phyloP scores from a whole-genome alignment of 2,329 filamentous ascomycete species.

The Nemania bipapillata region DNA sequence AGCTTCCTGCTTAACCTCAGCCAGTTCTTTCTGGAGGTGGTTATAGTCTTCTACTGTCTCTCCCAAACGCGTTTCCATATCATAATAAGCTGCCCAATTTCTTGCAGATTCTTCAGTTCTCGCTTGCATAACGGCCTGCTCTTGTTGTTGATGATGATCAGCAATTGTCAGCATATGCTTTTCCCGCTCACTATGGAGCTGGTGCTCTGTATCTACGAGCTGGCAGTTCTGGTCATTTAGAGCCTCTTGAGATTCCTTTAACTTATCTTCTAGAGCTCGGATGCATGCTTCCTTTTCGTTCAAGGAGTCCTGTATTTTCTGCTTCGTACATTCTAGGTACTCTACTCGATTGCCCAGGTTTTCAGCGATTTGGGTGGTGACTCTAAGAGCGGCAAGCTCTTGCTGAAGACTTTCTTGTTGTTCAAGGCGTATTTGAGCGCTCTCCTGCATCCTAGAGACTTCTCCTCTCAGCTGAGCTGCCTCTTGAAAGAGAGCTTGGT shows the following conservation, averaged over 20 bases:
- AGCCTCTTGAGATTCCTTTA: slow-evolving; percentile 33
- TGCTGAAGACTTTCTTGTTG: slow-evolving; percentile 31
- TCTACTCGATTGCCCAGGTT: slow-evolving; percentile 25
- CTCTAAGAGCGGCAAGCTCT: slow-evolving; percentile 31
- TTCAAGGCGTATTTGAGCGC: slow-evolving; percentile 27
- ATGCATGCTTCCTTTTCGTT: slow-evolving; percentile 36
- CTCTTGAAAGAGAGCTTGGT: slow-evolving; percentile 32
- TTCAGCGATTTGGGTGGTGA: slow-evolving; percentile 20
- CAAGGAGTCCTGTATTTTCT: slow-evolving; percentile 30
- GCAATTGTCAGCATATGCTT: slow-evolving; percentile 33
- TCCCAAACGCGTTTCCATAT: slow-evolving; percentile 45
- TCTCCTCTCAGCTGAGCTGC: slow-evolving; percentile 39
- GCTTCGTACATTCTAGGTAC: slow-evolving; percentile 29
- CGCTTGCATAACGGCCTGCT: slow-evolving; percentile 46
- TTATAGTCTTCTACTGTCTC: slow-evolving; percentile 41
- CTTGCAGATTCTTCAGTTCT: slow-evolving; percentile 52
- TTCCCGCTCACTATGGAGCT: slow-evolving; percentile 37
- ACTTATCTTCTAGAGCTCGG: slow-evolving; percentile 27
- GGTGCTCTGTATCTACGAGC: slow-evolving; percentile 35
- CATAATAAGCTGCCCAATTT: slow-evolving; percentile 44
- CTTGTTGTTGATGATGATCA: slow-evolving; percentile 31
- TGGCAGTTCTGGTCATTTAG: slow-evolving; percentile 30
- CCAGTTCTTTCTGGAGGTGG: slow-evolving; percentile 47
- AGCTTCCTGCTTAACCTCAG: slow-evolving; percentile 40
- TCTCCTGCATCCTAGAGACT: slow-evolving; percentile 24